Evolutionary conservation across 73 alveolate species (phyloP).

Genomic region (Stentor roeselii): DNA sequence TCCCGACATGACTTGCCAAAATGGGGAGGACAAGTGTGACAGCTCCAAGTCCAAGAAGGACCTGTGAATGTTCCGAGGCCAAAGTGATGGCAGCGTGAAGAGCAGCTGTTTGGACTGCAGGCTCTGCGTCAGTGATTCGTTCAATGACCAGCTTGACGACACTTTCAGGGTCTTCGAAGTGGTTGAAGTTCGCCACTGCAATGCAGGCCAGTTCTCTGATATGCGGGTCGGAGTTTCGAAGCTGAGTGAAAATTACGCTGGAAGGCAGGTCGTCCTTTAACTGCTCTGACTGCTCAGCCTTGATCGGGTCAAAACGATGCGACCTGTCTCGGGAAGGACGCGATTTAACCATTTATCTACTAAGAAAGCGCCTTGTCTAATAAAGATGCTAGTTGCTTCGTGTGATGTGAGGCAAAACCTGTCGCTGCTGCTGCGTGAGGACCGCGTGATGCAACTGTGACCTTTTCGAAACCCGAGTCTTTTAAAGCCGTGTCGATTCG

Average conservation of each 20-base stretch:
- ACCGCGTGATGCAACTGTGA: conserved; percentile 64
- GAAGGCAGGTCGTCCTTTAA: conserved; percentile 1
- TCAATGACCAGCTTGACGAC: neutral
- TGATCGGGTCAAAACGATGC: neutral
- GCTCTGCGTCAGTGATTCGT: conserved; percentile 8
- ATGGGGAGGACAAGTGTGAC: neutral
- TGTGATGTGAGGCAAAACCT: conserved; percentile 70
- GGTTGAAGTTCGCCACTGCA: conserved; percentile 15
- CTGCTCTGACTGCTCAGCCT: conserved; percentile 10
- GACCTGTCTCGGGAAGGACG: conserved; percentile 9
- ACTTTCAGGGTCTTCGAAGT: neutral
- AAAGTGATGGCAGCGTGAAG: conserved; percentile 18
- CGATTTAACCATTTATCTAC: conserved; percentile 9
- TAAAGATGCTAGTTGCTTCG: conserved; percentile 48
- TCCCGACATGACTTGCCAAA: neutral
- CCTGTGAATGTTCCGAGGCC: neutral
- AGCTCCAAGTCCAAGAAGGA: neutral
- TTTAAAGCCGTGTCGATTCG: conserved; percentile 52
- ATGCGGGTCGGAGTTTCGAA: neutral
- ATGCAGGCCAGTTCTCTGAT: conserved; percentile 17
- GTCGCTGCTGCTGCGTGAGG: conserved; percentile 85
- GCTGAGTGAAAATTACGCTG: neutral
- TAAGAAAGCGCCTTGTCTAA: conserved; percentile 48
- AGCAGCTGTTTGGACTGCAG: conserved; percentile 18
- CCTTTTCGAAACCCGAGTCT: conserved; percentile 25